Evolutionary conservation across 2,329 filamentous ascomycete genomes (phyloP).

Genomic region (Xylaria sp.): DNA sequence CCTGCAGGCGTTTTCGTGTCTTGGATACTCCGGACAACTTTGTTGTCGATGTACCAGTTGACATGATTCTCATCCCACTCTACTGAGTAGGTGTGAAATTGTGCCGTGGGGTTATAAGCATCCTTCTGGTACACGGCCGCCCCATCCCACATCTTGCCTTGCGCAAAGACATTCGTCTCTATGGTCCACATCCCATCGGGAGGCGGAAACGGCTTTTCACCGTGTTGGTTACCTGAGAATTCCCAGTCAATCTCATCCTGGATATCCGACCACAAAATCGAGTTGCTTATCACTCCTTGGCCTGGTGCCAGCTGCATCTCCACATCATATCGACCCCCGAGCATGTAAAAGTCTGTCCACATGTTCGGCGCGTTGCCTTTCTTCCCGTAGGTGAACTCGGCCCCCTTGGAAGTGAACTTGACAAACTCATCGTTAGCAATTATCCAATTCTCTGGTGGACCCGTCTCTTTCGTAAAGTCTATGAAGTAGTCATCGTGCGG

Average conservation of each 20-base stretch:
- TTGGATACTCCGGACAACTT: constrained; percentile 25
- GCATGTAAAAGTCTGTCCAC: constrained; percentile 33
- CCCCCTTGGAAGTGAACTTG: constrained; percentile 28
- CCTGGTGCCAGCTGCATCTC: constrained; percentile 32
- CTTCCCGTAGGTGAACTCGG: constrained; percentile 30
- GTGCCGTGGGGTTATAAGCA: constrained; percentile 25
- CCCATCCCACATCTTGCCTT: constrained; percentile 32
- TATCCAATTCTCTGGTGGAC: constrained; percentile 24
- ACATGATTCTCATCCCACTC: constrained; percentile 31
- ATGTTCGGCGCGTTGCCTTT: constrained; percentile 29
- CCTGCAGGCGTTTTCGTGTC: constrained; percentile 24
- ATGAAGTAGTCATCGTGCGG: constrained; percentile 27
- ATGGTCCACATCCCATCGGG: constrained; percentile 26
- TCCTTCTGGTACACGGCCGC: constrained; percentile 29
- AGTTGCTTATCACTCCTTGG: constrained; percentile 29
- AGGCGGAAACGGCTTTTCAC: constrained; percentile 29
- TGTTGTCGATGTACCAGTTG: constrained; percentile 30
- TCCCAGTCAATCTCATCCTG: constrained; percentile 33
- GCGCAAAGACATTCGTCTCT: constrained; percentile 28
- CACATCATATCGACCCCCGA: constrained; percentile 31
- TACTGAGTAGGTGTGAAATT: constrained; percentile 33
- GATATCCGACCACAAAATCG: constrained; percentile 29
- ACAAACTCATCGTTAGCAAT: constrained; percentile 26
- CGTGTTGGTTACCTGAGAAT: constrained; percentile 32
- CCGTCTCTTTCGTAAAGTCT: constrained; percentile 30